Conservation (phyloP, 1,284 basidiomycete genomes). For the Heterobasidion parviporum region DNA sequence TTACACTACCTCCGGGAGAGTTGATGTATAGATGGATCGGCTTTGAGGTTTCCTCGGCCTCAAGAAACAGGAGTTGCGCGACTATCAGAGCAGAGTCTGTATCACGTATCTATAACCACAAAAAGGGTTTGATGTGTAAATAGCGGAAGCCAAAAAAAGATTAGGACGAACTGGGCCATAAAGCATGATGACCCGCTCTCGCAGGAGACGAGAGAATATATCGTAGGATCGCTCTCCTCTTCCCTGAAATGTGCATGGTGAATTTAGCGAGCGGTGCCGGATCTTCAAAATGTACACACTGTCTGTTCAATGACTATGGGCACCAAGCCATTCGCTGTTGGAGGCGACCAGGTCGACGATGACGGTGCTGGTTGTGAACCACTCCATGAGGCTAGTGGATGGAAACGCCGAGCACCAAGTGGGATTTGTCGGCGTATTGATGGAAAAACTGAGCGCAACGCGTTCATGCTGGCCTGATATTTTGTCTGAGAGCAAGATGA, state of each 20-base stretch:
- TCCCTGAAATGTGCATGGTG: slow-evolving; percentile 42
- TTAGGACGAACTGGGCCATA: slow-evolving; percentile 69
- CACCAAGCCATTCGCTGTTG: slow-evolving; percentile 53
- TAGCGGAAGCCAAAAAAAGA: background rate
- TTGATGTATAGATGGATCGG: slow-evolving; percentile 94
- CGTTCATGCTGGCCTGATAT: too few species aligned
- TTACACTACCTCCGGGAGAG: slow-evolving; percentile 90
- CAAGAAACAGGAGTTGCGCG: slow-evolving; percentile 86
- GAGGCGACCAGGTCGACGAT: slow-evolving; percentile 26
- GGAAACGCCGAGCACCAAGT: background rate
- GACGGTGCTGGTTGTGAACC: too few species aligned
- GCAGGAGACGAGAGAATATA: slow-evolving; percentile 84
- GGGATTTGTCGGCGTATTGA: too few species aligned
- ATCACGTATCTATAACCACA: slow-evolving; percentile 64
- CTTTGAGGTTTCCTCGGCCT: slow-evolving; percentile 86
- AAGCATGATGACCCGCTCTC: slow-evolving; percentile 90
- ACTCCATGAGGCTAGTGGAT: slow-evolving; percentile 16
- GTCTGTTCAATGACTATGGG: slow-evolving; percentile 93
- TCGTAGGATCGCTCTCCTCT: slow-evolving; percentile 91
- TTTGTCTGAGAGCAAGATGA: too few species aligned
- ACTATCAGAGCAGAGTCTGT: slow-evolving; percentile 78
- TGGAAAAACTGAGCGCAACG: too few species aligned
- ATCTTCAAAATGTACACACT: slow-evolving; percentile 31
- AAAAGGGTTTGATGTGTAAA: slow-evolving; percentile 6
- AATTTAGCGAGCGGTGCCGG: background rate